Evolutionary conservation across 163 green algal genomes (phyloP), one percentile per base, ranked within the genome.

Genomic region (Chlamydomonas reinhardtii): DNA sequence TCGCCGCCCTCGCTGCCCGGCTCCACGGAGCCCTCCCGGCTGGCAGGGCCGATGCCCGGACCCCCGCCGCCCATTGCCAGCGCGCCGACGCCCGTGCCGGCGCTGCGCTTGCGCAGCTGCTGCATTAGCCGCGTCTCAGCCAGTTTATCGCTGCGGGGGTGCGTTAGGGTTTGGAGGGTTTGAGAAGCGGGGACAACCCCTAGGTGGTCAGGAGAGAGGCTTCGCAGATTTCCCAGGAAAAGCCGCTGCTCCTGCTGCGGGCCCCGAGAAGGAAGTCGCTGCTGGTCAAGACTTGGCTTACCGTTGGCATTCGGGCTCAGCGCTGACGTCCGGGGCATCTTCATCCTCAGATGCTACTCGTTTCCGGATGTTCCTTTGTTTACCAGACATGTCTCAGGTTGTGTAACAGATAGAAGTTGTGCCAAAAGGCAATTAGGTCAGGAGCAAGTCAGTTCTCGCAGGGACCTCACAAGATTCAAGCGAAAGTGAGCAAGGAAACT

Each of bases 121-220:
- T 86, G 80, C 70, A 79, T 86, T 27, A 86, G 16, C 16, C 80
- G 70, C 25, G 80, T 86, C 80, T 86, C 80, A 0, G 69, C 35
- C 27, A 86, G 56, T 70, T 80, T 86, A 56, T 73, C 80, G 34
- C 80, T 86, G 62, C 4, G 25, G 5, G 11, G 59, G 59, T 2
- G 22, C 4, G 29, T 24, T 39, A 31, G 59, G 37, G 32, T 2
- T 35, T 34, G 37, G 9, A 37, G 35, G 22, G 1, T 8, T 15
- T n/a, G n/a, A n/a, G n/a, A n/a, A n/a, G n/a, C n/a, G n/a, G n/a
- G n/a, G n/a, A n/a, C n/a, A n/a, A n/a, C n/a, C n/a, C n/a, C n/a
- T n/a, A n/a, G n/a, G n/a, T n/a, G n/a, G n/a, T n/a, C n/a, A n/a
- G n/a, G n/a, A n/a, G n/a, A n/a, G n/a, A n/a, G n/a, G n/a, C n/a